phyloP scores from a whole-genome alignment of 352 stramenopile genomes.

The Globisporangium recalcitrans region DNA sequence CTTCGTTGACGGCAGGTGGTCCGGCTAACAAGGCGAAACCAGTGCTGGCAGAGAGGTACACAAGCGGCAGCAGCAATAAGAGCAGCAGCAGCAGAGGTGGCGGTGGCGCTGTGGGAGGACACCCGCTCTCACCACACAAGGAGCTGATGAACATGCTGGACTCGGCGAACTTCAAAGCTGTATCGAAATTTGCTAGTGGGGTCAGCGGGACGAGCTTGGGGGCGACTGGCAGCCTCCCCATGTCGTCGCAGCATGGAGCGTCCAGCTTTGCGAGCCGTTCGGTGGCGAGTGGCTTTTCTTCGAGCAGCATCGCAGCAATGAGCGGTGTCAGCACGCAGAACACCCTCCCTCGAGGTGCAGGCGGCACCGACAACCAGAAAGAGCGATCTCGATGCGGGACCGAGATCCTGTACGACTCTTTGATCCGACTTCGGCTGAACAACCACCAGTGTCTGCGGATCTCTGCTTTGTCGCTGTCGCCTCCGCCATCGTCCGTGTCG shows the following conservation, averaged over 20 bases:
- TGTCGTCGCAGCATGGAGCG: conserved; percentile 6
- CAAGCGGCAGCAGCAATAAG: conserved; percentile 26
- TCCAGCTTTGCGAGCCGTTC: conserved; percentile 25
- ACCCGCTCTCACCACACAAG: conserved; percentile 53
- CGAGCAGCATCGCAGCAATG: neutral
- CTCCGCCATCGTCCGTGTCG: conserved; percentile 15
- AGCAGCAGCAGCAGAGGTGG: conserved; percentile 3
- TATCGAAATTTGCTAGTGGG: conserved; percentile 1
- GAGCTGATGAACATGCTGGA: conserved; percentile 58
- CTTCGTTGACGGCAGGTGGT: neutral
- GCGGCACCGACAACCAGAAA: conserved; percentile 30
- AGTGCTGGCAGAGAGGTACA: conserved; percentile 16
- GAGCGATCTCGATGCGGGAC: conserved; percentile 62
- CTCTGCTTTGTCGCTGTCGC: conserved; percentile 17
- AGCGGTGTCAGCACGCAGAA: conserved; percentile 10
- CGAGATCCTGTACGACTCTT: conserved; percentile 68
- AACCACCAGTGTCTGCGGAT: conserved; percentile 70
- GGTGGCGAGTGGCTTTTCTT: conserved; percentile 4
- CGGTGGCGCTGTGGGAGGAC: conserved; percentile 2
- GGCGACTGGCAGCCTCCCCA: conserved; percentile 13
- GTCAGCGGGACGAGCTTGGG: conserved; percentile 8
- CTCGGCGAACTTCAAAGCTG: conserved; percentile 32
- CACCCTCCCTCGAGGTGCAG: conserved; percentile 6
- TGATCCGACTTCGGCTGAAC: conserved; percentile 59
- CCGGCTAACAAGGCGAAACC: neutral